Evolutionary conservation across 495 filamentous ascomycete genomes (phyloP), one percentile per base, ranked within the genome.

Genomic region (Pyrenopolyporus hunteri): DNA sequence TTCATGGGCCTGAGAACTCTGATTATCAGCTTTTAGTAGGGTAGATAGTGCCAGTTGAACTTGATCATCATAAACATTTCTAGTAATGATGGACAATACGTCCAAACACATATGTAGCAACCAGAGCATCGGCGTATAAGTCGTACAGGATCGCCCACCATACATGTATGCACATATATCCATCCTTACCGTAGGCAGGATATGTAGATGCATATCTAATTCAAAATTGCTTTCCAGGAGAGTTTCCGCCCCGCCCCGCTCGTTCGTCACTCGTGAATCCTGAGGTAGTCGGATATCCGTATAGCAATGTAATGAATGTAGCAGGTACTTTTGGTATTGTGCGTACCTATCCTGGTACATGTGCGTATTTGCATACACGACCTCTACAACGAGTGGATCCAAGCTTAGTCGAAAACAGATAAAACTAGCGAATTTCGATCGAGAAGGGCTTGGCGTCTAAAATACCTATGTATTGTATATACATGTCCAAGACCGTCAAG

Each of bases 201-300:
- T 29, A 29, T 9, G 5, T 29, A 29, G 9, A 29, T 4, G 26
- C 26, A 5, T 5, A 29, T 4, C 5, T 29, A 29, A 29, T 5
- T 4, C 4, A 29, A 29, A 29, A 29, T 45, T 13, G 13, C 20
- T 14, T 45, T 14, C 6, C n/a, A n/a, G n/a, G n/a, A 45, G 6
- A 22, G 10, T 11, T 29, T 58, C 61, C 61, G 54, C 61, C 54
- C 61, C 61, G 61, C 61, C 32, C 61, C 54, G 54, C 61, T 35
- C 35, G 7, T 1, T 11, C 39, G 13, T 28, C 26, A 32, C 13
- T 17, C 29, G 35, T 10, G 31, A 1, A 14, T 49, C 45, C 42
- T 3, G 4, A 29, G 5, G 26, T 29, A 45, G 23, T 26, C 6
- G 4, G 5, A 13, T 45, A 45, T 28, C 42, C 23, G 28, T 25